A percentile compares a stretch with the other conserved stretches of the same genome.
These are phyloP conservation scores for Fagus crenata DNA, from an alignment of 306 rosid genomes.

Conservation along the genomic window DNA sequence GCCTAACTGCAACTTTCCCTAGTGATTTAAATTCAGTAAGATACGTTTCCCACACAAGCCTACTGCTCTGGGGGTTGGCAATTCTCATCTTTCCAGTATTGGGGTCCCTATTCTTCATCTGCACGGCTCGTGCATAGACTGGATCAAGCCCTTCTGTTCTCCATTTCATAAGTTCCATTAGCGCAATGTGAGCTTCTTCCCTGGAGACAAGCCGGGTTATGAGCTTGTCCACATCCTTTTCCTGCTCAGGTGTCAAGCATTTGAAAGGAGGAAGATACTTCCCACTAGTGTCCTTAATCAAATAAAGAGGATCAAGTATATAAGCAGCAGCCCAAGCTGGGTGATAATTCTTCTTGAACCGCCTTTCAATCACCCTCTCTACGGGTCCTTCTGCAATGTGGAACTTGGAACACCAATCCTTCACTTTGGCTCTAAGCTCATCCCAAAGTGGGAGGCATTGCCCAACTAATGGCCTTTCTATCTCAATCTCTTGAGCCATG, in stretches of 20 bases:
- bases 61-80: slow-evolving; percentile 62
- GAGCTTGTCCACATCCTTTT: slow-evolving; percentile 62
- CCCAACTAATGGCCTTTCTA: slow-evolving; percentile 78
- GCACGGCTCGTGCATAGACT: slow-evolving; percentile 61
- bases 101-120: slow-evolving; percentile 62
- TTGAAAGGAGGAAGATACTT: slow-evolving; percentile 71
- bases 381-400: slow-evolving; percentile 45
- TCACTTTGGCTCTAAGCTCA: slow-evolving; percentile 66
- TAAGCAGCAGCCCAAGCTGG: slow-evolving; percentile 77
- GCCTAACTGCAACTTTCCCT: slow-evolving; percentile 64
- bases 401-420: slow-evolving; percentile 64
- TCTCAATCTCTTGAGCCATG: slow-evolving; percentile 73
- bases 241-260: slow-evolving; percentile 54
- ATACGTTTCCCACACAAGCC: slow-evolving; percentile 69
- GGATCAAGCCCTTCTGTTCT: slow-evolving; percentile 75
- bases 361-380: slow-evolving; percentile 52
- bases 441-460: slow-evolving; percentile 93
- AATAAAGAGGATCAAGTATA: slow-evolving; percentile 62
- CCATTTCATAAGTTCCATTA: slow-evolving; percentile 78
- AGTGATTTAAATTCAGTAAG: slow-evolving; percentile 57
- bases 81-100: slow-evolving; percentile 54
- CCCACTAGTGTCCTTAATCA: slow-evolving; percentile 58
- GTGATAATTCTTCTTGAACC: slow-evolving; percentile 67
- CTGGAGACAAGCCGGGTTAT: slow-evolving; percentile 56
- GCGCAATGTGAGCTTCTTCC: slow-evolving; percentile 62